A percentile compares a stretch with the other conserved stretches of the same genome.
These are phyloP conservation scores for Sugiyamaella novakii DNA, from an alignment of 1,139 yeast genomes.

Conservation along the genomic window DNA sequence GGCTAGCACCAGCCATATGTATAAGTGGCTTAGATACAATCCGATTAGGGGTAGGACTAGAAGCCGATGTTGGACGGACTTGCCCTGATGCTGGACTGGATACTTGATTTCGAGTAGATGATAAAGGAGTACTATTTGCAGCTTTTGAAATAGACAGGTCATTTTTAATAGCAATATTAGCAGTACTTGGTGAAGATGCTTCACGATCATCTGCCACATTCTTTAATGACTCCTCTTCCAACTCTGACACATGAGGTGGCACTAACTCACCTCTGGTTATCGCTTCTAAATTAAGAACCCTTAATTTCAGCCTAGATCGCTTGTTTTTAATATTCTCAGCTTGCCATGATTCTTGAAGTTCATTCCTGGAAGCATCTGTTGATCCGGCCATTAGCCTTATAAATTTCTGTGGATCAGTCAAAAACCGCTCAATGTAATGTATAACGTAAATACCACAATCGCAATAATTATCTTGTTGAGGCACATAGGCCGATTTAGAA, in stretches of 20 bases:
- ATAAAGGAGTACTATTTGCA: neutral
- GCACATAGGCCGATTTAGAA: conserved; percentile 60
- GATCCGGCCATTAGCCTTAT: conserved; percentile 52
- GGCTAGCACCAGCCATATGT: no score
- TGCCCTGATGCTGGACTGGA: no score
- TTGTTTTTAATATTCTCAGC: conserved; percentile 19
- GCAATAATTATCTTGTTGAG: conserved; percentile 83
- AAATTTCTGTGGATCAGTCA: conserved; percentile 54
- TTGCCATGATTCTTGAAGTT: conserved; percentile 21
- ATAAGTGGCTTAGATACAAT: no score
- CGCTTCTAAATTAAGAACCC: conserved; percentile 8
- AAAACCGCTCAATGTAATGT: conserved; percentile 69
- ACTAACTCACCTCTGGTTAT: conserved; percentile 5
- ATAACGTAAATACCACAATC: conserved; percentile 96
- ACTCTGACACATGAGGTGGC: neutral
- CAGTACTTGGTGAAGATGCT: neutral
- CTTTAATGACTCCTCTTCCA: neutral
- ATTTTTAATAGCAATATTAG: no score
- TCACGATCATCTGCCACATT: neutral
- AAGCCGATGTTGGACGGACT: no score
- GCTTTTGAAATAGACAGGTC: no score
- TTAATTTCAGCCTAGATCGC: conserved; percentile 15
- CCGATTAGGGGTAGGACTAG: no score
- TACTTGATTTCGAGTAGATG: neutral
- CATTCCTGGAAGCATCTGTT: conserved; percentile 21